Base-by-base conservation (phyloP, 2,329 filamentous ascomycete genomes). In the Neocatenulostroma microsporum region DNA sequence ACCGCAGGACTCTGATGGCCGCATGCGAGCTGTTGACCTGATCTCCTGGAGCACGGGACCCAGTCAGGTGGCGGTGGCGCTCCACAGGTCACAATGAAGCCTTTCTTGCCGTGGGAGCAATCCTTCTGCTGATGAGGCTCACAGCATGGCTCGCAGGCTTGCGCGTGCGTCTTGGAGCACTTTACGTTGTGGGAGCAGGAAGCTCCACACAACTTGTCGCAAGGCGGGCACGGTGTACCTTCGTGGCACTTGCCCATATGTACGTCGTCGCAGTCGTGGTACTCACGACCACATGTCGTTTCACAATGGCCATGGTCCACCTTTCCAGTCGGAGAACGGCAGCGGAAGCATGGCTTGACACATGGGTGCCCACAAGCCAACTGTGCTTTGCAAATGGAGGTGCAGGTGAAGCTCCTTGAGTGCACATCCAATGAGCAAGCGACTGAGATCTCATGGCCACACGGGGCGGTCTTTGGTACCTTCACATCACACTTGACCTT, bases 291-390 rank as follows among this genome's bases (percentile, higher is more conserved):
- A 50, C 78, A 83, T 2, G 27, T 42, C 28, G 68, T 62, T 0
- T 40, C 43, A 49, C 76, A 81, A 4, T 47, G 33, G 2, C 60
- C 64, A 45, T 82, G 76, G 14, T 66, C 50, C 0, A 55, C 52
- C n/a, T n/a, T n/a, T n/a, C n/a, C n/a, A 3, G 56, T 45, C 17
- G 56, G 60, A 2, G 34, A 48, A 3, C 62, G 65, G 54, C 80
- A 84, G 0, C 44, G 35, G 5, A 40, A 54, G 49, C 78, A 84
- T 7, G 21, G 24, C 2, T 58, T 60, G 4, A 49, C 61, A 53
- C 79, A 84, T 1, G 84, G 78, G 49, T 84, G 79, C 0, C 80
- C 77, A 47, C 80, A 85, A 0, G 55, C 20, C 1, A 76, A 61
- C 0, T 51, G 26, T 1, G 46, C 42, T 1, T 54, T 60, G 45